These are phyloP conservation scores for Cynara cardunculus DNA, from an alignment of 129 eudicot genomes.

Conservation along the genomic window DNA sequence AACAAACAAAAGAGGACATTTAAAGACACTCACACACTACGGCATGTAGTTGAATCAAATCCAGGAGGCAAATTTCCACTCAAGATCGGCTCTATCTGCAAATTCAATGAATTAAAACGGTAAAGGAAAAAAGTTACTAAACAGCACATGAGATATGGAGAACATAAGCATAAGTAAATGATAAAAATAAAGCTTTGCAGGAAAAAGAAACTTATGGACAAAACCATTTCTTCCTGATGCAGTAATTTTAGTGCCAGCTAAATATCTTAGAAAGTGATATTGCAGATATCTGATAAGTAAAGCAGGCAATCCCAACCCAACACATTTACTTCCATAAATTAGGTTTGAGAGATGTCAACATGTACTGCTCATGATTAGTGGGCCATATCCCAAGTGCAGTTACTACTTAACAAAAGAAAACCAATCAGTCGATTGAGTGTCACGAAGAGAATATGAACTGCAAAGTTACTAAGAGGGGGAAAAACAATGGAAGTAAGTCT, in stretches of 20 bases:
- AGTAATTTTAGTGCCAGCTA: not conserved
- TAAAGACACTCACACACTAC: conserved; percentile 61
- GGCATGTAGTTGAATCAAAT: conserved; percentile 63
- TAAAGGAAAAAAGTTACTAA: not conserved
- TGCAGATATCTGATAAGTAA: not conserved
- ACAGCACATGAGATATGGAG: not conserved
- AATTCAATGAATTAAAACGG: conserved; percentile 14
- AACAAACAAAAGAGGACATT: not conserved
- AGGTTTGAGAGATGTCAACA: not conserved
- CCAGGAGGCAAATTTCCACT: conserved; percentile 80
- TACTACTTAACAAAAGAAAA: not conserved
- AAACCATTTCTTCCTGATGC: not conserved
- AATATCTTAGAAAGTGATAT: not conserved
- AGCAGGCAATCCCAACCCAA: not conserved
- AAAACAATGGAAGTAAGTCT: not conserved
- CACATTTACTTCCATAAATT: too few relatives aligned
- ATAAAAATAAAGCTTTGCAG: not conserved
- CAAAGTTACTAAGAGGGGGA: not conserved
- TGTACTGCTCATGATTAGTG: not conserved
- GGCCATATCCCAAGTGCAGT: not conserved
- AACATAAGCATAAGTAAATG: not conserved
- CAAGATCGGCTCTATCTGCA: conserved; percentile 75
- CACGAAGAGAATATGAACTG: not conserved
- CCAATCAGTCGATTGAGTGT: not conserved
- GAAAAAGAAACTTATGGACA: not conserved